Base-by-base conservation (phyloP, 108 stramenopile species). In the Pseudonitzschia multiseries region DNA sequence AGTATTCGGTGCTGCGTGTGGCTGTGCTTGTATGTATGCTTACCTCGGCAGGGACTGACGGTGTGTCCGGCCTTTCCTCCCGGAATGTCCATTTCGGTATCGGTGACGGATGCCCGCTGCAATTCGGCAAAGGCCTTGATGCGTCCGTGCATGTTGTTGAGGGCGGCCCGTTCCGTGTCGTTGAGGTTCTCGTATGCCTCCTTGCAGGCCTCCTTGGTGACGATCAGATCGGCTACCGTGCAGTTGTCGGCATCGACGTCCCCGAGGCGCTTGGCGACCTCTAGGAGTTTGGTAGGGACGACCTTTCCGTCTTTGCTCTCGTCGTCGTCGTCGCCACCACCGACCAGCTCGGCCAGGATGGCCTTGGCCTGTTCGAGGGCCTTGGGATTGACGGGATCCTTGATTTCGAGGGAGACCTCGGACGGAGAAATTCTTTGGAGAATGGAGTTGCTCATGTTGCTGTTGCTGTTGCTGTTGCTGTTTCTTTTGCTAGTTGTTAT, bases 51-150 rank as follows among this genome's bases (percentile, higher is more conserved):
- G 42, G 98, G 93, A 69, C 95, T 91, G 31, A 99, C 90, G 13
- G 93, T 94, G 73, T 98, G 99, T 10, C 99, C 99, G 36, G 98
- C 99, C 79, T 79, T 78, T 8, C 98, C 97, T 48, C 98, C 99
- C 21, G 97, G 98, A 84, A 99, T 98, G 75, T 87, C 85, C 65
- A 95, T 81, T 65, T 88, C 90, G 60, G 92, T 83, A 77, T 97
- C 95, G 46, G 67, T 65, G 5, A 99, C 86, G 59, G 92, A 83
- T 59, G 61, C 77, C 33, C 94, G 90, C 81, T 99, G 99, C 59
- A 93, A 86, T 60, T 87, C 75, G 0, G 98, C 98, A 83, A 99
- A 99, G 0, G 74, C 72, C 72, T 88, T 81, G 69, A 99, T 86
- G 27, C 98, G 86, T 20, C 65, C 76, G 61, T 91, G 86, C 65